Evolutionary conservation across 805 yeast genomes (phyloP).

Genomic region (Torulaspora maleeae): DNA sequence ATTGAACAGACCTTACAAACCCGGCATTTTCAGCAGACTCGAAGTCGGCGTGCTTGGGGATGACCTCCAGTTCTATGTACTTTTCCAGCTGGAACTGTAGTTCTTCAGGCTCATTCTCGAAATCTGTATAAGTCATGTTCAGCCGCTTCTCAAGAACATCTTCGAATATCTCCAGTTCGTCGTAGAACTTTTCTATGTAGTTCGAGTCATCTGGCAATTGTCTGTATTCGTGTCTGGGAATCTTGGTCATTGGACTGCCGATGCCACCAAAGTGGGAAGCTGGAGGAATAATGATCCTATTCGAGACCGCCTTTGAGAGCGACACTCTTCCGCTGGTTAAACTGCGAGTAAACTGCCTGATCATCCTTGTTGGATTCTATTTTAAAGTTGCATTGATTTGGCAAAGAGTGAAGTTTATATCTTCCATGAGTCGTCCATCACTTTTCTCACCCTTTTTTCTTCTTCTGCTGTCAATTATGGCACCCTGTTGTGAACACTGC

Average conservation of each 20-base stretch:
- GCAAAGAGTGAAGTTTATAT: background rate
- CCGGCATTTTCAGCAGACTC: background rate
- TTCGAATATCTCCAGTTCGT: slow-evolving; percentile 34
- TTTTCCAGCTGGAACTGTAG: slow-evolving; percentile 39
- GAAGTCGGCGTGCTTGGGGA: slow-evolving; percentile 19
- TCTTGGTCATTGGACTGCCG: slow-evolving; percentile 7
- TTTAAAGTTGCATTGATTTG: background rate
- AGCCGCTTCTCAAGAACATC: slow-evolving; percentile 20
- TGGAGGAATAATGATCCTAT: slow-evolving; percentile 23
- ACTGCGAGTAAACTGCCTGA: slow-evolving; percentile 2
- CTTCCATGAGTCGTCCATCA: background rate
- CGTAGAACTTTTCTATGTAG: slow-evolving; percentile 47
- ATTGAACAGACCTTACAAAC: slow-evolving; percentile 9
- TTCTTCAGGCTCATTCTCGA: slow-evolving; percentile 38
- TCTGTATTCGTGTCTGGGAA: slow-evolving; percentile 33
- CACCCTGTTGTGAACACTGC: too few species aligned
- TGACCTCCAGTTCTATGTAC: slow-evolving; percentile 35
- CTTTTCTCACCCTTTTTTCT: background rate
- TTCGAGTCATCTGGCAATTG: slow-evolving; percentile 53
- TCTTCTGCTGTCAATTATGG: background rate
- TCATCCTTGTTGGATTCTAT: background rate
- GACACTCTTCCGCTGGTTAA: slow-evolving; percentile 4
- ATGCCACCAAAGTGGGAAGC: slow-evolving; percentile 14
- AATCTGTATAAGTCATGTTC: slow-evolving; percentile 38
- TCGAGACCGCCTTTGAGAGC: slow-evolving; percentile 18